phyloP scores from a whole-genome alignment of 2,329 filamentous ascomycete species.

The Coleophoma eucalyptorum region DNA sequence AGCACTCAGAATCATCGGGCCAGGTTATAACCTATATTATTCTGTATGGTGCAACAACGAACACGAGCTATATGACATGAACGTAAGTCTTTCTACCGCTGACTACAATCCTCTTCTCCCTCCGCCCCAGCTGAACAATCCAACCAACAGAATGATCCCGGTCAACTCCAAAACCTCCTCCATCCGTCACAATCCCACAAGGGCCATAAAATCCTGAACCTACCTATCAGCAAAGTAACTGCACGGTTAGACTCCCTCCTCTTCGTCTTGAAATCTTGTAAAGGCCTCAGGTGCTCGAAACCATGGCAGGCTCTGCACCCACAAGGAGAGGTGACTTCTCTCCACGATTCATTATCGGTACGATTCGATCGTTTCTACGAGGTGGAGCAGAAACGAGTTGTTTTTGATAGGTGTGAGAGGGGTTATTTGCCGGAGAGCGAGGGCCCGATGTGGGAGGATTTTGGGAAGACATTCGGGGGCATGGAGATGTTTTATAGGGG shows the following conservation, averaged over 20 bases:
- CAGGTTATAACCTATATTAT: conserved; percentile 56
- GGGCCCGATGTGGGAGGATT: neutral
- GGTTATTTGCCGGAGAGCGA: neutral
- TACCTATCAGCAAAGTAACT: conserved; percentile 28
- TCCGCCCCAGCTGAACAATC: neutral
- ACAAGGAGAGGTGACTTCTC: conserved; percentile 39
- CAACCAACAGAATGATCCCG: conserved; percentile 33
- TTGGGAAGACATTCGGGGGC: neutral
- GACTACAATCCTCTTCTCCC: neutral
- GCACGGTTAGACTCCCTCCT: conserved; percentile 51
- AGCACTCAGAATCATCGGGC: conserved; percentile 32
- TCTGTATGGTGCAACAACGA: conserved; percentile 64
- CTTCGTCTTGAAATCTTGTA: conserved; percentile 56
- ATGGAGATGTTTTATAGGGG: neutral
- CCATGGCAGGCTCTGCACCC: conserved; percentile 55
- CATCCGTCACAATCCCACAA: neutral
- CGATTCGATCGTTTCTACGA: neutral
- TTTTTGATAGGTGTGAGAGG: neutral
- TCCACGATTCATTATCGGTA: conserved; percentile 42
- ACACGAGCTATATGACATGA: conserved; percentile 55
- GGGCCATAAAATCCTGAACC: neutral
- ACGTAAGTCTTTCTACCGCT: conserved; percentile 24
- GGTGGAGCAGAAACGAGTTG: neutral
- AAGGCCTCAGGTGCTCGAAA: conserved; percentile 42
- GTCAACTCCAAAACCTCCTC: conserved; percentile 41